A percentile compares a stretch with the other conserved stretches of the same genome.
Evolutionary conservation across 164 flowering plant species (phyloP).

Genomic region (Chloranthus sessilifolius): DNA sequence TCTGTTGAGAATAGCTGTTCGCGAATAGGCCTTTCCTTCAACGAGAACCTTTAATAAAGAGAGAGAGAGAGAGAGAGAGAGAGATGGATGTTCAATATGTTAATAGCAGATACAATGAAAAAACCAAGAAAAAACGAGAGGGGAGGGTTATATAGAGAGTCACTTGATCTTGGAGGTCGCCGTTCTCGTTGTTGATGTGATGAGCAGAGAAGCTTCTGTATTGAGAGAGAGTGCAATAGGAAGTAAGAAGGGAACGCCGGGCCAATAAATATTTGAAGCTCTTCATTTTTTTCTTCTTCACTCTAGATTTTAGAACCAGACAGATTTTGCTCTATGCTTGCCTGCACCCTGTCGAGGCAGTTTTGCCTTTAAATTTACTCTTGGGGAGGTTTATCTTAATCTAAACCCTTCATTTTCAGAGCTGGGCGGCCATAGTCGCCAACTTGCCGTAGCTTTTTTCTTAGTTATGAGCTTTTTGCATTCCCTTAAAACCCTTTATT

Average conservation of each 20-base stretch:
- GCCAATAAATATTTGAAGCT: conserved; percentile 23
- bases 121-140: neutral
- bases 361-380: no score
- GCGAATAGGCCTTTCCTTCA: conserved; percentile 70
- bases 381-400: no score
- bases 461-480: no score
- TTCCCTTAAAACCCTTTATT: no score
- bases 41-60: conserved; percentile 59
- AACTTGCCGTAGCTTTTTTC: no score
- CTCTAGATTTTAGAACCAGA: no score
- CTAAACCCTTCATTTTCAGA: no score
- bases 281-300: conserved; percentile 36
- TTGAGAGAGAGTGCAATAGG: conserved; percentile 18
- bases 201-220: conserved; percentile 42
- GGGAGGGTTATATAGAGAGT: neutral
- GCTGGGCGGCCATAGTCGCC: no score
- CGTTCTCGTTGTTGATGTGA: conserved; percentile 33
- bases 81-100: neutral
- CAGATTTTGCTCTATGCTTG: no score
- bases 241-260: conserved; percentile 26
- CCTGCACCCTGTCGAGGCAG: no score
- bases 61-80: conserved; percentile 1
- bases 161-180: conserved; percentile 48
- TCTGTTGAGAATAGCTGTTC: conserved; percentile 79
- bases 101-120: neutral